phyloP scores from a whole-genome alignment of 2,329 filamentous ascomycete species.

The Aspergillus tubingensis region DNA sequence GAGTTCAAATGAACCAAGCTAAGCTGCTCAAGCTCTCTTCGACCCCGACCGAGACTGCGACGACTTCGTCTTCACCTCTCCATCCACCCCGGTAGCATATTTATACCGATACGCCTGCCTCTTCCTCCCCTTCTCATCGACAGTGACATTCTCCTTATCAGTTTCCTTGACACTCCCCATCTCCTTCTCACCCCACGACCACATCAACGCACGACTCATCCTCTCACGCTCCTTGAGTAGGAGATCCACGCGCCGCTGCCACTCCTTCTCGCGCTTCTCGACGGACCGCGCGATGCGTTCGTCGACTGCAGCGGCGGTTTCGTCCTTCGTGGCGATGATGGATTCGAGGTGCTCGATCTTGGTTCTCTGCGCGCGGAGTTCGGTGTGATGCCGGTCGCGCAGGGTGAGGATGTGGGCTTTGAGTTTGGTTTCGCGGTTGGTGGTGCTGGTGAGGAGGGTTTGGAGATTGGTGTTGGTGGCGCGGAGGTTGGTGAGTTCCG shows the following conservation, averaged over 20 bases:
- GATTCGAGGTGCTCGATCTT: conserved; percentile 39
- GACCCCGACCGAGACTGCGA: too few species aligned
- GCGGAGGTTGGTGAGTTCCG: conserved; percentile 40
- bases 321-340: conserved; percentile 43
- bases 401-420: conserved; percentile 34
- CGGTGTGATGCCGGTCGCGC: conserved; percentile 17
- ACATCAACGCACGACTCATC: conserved; percentile 44
- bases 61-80: too few species aligned
- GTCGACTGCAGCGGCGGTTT: conserved; percentile 42
- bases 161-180: conserved; percentile 24
- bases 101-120: conserved; percentile 44
- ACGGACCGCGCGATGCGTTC: conserved; percentile 42
- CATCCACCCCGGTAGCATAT: conserved; percentile 23
- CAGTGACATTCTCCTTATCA: conserved; percentile 28
- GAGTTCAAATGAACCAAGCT: too few species aligned
- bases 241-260: conserved; percentile 44
- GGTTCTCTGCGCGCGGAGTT: conserved; percentile 31
- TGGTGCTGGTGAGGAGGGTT: conserved; percentile 34
- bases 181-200: conserved; percentile 46
- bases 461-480: conserved; percentile 41
- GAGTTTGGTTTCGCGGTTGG: conserved; percentile 38
- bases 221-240: conserved; percentile 44
- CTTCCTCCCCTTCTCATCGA: conserved; percentile 26
- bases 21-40: background rate
- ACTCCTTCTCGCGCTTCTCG: conserved; percentile 47